Base-by-base conservation (phyloP, 1,284 basidiomycete species). In the Boletellus deceptivus region DNA sequence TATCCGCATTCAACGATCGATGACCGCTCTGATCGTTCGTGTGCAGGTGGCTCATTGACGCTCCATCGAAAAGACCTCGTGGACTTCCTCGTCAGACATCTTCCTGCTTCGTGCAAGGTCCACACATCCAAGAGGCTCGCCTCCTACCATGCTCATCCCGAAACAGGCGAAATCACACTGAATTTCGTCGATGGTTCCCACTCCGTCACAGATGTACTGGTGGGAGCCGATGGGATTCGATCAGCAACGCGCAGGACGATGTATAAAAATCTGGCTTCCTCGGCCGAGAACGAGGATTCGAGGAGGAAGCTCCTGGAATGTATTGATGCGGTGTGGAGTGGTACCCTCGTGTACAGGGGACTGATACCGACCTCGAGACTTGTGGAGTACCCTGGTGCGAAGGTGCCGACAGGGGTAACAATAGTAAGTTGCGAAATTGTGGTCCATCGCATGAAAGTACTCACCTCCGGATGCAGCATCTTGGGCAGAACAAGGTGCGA, bases 401-500 rank as follows among this genome's bases (percentile, higher is more conserved):
- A 70, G 20, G 60, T 63, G 6, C 58, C 73, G n/a, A 59, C 54
- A 9, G 58, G 53, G 9, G 59, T 76, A 6, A 64, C 71, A 6
- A 48, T 74, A 46, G 76, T 79, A 11, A 48, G 55, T 25, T 22
- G 42, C 6, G 10, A 36, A 17, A n/a, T 16, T 16, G 13, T n/a
- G 22, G 14, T 27, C 24, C 5, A n/a, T 48, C 29, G 57, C 14
- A 48, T 20, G 3, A 20, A 20, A 4, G 4, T 20, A 20, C 20
- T 20, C 20, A 20, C 20, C 20, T 3, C 20, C 20, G 20, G 20
- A 20, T 20, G 20, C 49, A 79, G 76, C 74, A 76, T 52, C 58
- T 73, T 8, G 76, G 75, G 25, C 74, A 70, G 50, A 60, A 72
- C 47, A 71, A 72, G 48, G 76, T 76, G 31, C 36, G 74, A 73